phyloP scores from a whole-genome alignment of 169 alveolate species.

The Cryptosporidium tyzzeri region DNA sequence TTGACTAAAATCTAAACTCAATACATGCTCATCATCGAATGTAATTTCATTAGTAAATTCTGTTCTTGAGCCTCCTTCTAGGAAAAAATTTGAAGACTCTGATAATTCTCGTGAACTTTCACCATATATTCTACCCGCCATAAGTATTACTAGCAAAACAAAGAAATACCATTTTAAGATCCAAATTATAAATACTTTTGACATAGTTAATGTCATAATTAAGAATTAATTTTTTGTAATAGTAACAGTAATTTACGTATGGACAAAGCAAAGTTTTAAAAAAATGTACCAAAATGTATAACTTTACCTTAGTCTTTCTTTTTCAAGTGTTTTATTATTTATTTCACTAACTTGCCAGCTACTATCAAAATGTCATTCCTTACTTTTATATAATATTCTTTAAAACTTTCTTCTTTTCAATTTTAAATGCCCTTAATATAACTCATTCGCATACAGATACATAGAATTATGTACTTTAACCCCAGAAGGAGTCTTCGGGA shows the following conservation, averaged over 20 bases:
- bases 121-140: not conserved
- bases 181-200: not conserved
- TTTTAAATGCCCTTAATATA: not conserved
- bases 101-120: not conserved
- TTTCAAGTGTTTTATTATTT: not conserved
- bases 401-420: not conserved
- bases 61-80: not conserved
- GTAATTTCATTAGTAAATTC: not conserved
- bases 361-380: slow-evolving; percentile 4
- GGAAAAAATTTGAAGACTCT: not conserved
- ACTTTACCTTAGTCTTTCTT: not conserved
- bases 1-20: slow-evolving; percentile 21
- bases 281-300: not conserved
- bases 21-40: not conserved
- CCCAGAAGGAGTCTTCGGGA: not conserved
- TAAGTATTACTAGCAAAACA: not conserved
- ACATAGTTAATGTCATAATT: not conserved
- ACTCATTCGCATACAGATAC: not conserved
- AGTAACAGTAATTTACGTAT: not conserved
- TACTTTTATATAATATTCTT: not conserved
- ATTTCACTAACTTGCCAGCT: not conserved
- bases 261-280: not conserved
- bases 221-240: not conserved
- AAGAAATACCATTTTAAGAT: not conserved
- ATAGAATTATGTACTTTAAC: not conserved